Percentiles rank a stretch among this genome's conserved stretches.
phyloP scores from a whole-genome alignment of 2,329 filamentous ascomycete species.

The Polytolypa hystricis region DNA sequence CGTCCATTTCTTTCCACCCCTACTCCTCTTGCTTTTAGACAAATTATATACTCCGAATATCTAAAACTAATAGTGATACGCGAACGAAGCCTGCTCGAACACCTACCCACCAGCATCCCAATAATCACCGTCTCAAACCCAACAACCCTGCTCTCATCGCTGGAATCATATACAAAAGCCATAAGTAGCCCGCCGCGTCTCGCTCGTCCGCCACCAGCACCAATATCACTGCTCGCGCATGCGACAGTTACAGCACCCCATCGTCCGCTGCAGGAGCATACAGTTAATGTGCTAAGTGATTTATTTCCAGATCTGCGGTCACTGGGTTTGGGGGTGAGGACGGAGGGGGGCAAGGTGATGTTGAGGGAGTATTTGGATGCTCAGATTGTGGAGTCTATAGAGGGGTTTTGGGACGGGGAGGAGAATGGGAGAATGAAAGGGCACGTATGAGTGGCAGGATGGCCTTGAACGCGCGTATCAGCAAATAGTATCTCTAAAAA shows the following conservation, averaged over 20 bases:
- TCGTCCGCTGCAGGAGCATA: conserved; percentile 17
- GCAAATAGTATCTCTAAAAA: too few species aligned
- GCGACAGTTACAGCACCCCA: conserved; percentile 11
- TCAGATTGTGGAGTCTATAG: conserved; percentile 19
- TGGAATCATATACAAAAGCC: conserved; percentile 25
- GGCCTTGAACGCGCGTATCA: too few species aligned
- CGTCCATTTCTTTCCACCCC: too few species aligned
- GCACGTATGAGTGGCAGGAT: too few species aligned
- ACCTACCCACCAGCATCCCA: conserved; percentile 13
- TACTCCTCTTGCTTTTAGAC: too few species aligned
- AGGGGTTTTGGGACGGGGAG: conserved; percentile 26
- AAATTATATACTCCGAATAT: too few species aligned
- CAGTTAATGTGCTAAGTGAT: conserved; percentile 22
- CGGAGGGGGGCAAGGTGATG: conserved; percentile 12
- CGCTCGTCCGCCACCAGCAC: conserved; percentile 2
- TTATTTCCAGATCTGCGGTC: conserved; percentile 17
- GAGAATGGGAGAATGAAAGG: neutral
- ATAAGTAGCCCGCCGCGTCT: conserved; percentile 18
- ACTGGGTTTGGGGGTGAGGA: conserved; percentile 14
- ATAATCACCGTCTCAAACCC: conserved; percentile 25
- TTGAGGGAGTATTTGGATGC: conserved; percentile 25
- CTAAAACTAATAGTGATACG: too few species aligned
- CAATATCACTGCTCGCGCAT: conserved; percentile 15
- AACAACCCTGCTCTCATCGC: conserved; percentile 11
- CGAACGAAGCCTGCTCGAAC: conserved; percentile 14